These are phyloP conservation scores for Oryza meridionalis DNA, from an alignment of 176 grass and related monocot genomes.

Conservation along the genomic window DNA sequence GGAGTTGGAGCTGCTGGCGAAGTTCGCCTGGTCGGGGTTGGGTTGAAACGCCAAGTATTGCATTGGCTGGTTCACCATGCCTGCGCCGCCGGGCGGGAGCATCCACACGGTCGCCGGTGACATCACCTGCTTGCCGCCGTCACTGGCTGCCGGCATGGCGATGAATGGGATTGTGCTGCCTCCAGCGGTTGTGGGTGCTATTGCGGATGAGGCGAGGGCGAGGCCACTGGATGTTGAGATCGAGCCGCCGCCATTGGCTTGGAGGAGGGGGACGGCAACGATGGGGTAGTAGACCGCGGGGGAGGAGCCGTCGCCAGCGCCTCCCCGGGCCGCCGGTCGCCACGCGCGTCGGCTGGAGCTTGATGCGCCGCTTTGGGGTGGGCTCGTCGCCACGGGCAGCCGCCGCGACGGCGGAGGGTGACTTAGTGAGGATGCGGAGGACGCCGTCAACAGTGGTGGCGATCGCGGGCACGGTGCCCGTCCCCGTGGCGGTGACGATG, in stretches of 20 bases:
- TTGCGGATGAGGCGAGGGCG: conserved; percentile 37
- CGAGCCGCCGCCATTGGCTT: conserved; percentile 53
- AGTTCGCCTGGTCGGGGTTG: conserved; percentile 51
- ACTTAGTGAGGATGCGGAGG: conserved; percentile 67
- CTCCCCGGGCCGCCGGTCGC: neutral
- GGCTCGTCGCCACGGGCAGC: conserved; percentile 19
- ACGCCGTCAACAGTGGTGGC: conserved; percentile 68
- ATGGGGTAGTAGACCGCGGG: conserved; percentile 60
- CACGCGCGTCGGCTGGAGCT: conserved; percentile 79
- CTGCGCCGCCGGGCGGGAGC: conserved; percentile 47
- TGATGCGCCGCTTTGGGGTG: conserved; percentile 56
- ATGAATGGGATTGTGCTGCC: conserved; percentile 59
- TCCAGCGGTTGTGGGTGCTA: conserved; percentile 20
- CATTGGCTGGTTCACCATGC: conserved; percentile 33
- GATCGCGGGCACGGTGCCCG: conserved; percentile 79
- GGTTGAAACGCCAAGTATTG: conserved; percentile 62
- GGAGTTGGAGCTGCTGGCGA: conserved; percentile 28
- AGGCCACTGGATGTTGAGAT: conserved; percentile 71
- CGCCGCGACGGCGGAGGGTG: conserved; percentile 9
- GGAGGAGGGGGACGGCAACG: conserved; percentile 58
- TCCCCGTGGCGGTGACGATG: conserved; percentile 78
- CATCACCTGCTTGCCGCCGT: conserved; percentile 40
- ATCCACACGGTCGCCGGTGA: conserved; percentile 66
- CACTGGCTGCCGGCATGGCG: conserved; percentile 34
- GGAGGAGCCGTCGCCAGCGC: neutral